A percentile compares a stretch with the other conserved stretches of the same genome.
These are phyloP conservation scores for Aureobasidium pullulans DNA, from an alignment of 2,329 filamentous ascomycete genomes.

Conservation along the genomic window DNA sequence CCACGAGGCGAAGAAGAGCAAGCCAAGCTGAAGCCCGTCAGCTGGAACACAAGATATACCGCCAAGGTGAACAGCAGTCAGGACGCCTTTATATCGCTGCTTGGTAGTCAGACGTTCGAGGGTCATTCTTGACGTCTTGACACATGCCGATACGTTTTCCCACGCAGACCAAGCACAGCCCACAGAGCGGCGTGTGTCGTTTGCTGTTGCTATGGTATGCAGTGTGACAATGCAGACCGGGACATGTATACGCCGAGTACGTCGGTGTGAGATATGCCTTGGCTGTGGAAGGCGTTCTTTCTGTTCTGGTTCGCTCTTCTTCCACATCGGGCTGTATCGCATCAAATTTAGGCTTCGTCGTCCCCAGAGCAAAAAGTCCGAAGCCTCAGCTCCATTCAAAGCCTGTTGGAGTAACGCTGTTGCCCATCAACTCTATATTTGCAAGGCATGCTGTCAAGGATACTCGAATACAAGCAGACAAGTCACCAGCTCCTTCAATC, in stretches of 20 bases:
- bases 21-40: slow-evolving; percentile 1
- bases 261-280: neutral
- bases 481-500: neutral
- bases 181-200: neutral
- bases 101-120: neutral
- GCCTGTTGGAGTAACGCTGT: neutral
- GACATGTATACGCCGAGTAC: neutral
- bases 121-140: neutral
- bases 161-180: slow-evolving; percentile 4
- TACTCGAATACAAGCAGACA: neutral
- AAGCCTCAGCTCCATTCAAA: neutral
- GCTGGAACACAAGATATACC: neutral
- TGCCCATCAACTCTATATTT: neutral
- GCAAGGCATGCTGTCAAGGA: neutral
- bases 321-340: neutral
- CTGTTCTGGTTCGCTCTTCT: neutral
- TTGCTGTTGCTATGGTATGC: neutral
- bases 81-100: neutral
- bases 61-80: neutral
- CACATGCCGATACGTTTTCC: neutral
- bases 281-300: neutral
- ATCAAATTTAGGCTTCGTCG: neutral
- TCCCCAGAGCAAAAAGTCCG: neutral
- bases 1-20: neutral
- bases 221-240: neutral